These are phyloP conservation scores for Parachlorella kessleri DNA, from an alignment of 139 green algal species.

Conservation along the genomic window DNA sequence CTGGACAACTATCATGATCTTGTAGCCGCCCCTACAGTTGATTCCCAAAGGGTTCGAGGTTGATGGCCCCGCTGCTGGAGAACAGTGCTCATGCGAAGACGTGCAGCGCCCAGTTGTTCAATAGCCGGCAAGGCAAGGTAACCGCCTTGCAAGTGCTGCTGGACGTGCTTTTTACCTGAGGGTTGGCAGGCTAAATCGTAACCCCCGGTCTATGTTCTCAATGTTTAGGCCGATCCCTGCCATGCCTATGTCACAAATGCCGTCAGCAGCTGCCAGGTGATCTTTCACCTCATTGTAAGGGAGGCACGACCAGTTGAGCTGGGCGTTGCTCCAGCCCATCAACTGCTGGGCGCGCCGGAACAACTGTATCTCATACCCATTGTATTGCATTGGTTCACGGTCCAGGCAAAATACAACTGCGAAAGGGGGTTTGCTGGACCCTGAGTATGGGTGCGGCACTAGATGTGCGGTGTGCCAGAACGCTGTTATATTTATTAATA, in stretches of 20 bases:
- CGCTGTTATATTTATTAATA: too few species aligned
- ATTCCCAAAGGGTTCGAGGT: too few species aligned
- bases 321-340: slow-evolving; percentile 2
- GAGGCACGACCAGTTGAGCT: slow-evolving; percentile 13
- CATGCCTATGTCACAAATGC: background rate
- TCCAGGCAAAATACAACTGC: too few species aligned
- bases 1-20: background rate
- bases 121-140: background rate
- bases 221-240: background rate
- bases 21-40: too few species aligned
- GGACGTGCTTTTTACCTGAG: background rate
- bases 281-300: slow-evolving; percentile 1
- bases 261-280: background rate
- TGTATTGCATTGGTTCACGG: too few species aligned
- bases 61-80: too few species aligned
- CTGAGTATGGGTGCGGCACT: too few species aligned
- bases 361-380: slow-evolving; percentile 11
- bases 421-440: too few species aligned
- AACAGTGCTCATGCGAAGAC: too few species aligned
- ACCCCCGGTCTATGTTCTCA: background rate
- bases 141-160: background rate
- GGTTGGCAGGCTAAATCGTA: slow-evolving; percentile 12
- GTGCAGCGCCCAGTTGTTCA: background rate
- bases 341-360: background rate
- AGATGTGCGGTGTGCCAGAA: too few species aligned